Conservation (phyloP, 2,329 filamentous ascomycete species). For the Cordyceps cicadae region DNA sequence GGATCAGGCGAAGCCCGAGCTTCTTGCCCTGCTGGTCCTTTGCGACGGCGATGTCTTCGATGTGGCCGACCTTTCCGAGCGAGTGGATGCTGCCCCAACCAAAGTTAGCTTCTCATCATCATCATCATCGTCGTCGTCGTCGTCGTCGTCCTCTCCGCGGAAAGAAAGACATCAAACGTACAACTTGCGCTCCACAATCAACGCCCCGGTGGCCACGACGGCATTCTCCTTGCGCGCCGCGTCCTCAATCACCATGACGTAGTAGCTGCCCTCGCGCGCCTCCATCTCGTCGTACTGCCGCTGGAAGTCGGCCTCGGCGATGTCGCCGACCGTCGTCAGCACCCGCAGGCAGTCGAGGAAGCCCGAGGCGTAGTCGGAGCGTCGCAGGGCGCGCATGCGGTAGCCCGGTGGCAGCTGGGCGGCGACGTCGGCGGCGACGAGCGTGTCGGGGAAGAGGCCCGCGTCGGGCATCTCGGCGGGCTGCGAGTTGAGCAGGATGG, state of each 20-base stretch:
- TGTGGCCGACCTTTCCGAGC: slow-evolving; percentile 80
- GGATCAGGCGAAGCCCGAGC: slow-evolving; percentile 82
- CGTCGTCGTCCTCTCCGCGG: no score
- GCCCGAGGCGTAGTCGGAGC: slow-evolving; percentile 67
- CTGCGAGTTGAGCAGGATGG: slow-evolving; percentile 9
- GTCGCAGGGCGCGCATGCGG: slow-evolving; percentile 69
- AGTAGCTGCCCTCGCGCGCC: slow-evolving; percentile 65
- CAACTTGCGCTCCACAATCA: slow-evolving; percentile 94
- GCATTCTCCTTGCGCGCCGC: slow-evolving; percentile 42
- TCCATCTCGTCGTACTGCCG: slow-evolving; percentile 77
- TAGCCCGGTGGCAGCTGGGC: slow-evolving; percentile 72
- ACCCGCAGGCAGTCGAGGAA: slow-evolving; percentile 90
- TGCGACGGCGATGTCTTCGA: slow-evolving; percentile 93
- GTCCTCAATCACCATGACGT: slow-evolving; percentile 78
- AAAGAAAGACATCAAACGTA: slow-evolving; percentile 33
- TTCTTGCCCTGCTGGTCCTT: slow-evolving; percentile 98
- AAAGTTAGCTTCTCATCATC: neutral
- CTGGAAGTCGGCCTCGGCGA: slow-evolving; percentile 65
- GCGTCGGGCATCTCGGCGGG: slow-evolving; percentile 11
- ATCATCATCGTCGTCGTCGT: no score
- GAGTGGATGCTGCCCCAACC: slow-evolving; percentile 57
- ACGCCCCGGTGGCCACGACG: slow-evolving; percentile 82
- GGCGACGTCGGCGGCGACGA: slow-evolving; percentile 70
- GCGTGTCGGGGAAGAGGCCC: slow-evolving; percentile 66
- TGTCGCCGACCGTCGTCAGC: slow-evolving; percentile 86